These are phyloP conservation scores for Boletus pseudo-olivaceus DNA, from an alignment of 768 basidiomycete genomes.

Conservation along the genomic window DNA sequence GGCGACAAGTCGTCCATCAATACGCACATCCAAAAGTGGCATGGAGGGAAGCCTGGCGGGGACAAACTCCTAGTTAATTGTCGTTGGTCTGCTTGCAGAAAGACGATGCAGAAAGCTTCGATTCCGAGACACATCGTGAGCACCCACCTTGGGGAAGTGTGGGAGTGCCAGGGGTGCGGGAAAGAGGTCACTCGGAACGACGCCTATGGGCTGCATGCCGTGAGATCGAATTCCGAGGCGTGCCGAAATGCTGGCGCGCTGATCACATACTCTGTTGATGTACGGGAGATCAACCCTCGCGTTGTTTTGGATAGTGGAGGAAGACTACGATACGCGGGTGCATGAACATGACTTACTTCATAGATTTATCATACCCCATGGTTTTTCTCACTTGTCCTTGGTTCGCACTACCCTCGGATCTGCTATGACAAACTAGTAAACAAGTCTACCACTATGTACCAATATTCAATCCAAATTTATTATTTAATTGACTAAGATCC, in stretches of 20 bases:
- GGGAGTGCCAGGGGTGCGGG: conserved; percentile 15
- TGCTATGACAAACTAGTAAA: no score
- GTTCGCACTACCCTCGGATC: no score
- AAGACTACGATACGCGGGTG: background rate
- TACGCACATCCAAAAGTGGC: conserved; percentile 19
- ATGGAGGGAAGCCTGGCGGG: conserved; percentile 4
- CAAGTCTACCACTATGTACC: no score
- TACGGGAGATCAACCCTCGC: background rate
- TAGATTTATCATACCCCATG: no score
- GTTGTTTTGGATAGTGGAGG: conserved; percentile 7
- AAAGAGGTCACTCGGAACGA: conserved; percentile 12
- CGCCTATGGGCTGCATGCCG: conserved; percentile 4
- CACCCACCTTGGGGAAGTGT: conserved; percentile 17
- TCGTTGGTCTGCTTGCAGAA: conserved; percentile 13
- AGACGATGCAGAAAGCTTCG: conserved; percentile 23
- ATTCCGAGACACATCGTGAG: conserved; percentile 15
- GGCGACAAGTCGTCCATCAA: conserved; percentile 15
- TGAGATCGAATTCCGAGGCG: background rate
- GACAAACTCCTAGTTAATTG: conserved; percentile 10
- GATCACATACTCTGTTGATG: conserved; percentile 8
- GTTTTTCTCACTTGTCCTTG: no score
- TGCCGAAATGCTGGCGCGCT: conserved; percentile 8
- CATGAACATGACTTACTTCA: background rate
- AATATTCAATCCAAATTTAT: no score
- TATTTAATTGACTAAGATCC: no score